phyloP scores from a whole-genome alignment of 352 stramenopile genomes.

The Blastocystis sp. region DNA sequence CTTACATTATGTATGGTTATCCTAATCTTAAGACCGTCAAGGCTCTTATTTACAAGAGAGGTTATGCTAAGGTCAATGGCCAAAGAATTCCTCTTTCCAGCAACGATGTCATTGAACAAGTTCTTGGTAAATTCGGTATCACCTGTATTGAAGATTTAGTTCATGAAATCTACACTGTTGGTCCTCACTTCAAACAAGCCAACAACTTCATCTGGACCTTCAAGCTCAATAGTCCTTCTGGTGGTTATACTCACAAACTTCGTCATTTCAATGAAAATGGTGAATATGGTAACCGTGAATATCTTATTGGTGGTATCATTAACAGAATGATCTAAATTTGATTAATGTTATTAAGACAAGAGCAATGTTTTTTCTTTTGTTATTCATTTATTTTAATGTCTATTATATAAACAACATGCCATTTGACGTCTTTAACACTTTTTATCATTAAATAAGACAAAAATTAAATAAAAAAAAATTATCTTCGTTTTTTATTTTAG shows the following conservation, averaged over 20 bases:
- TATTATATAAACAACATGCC: too few relatives aligned
- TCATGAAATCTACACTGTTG: constrained; percentile 94
- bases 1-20: constrained; percentile 66
- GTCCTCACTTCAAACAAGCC: constrained; percentile 91
- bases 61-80: constrained; percentile 88
- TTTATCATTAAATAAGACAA: too few relatives aligned
- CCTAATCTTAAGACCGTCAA: constrained; percentile 80
- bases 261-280: constrained; percentile 73
- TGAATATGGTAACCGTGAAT: constrained; percentile 68
- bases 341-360: too few relatives aligned
- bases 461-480: too few relatives aligned
- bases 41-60: constrained; percentile 95
- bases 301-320: constrained; percentile 77
- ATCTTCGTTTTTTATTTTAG: too few relatives aligned
- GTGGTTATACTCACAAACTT: constrained; percentile 75
- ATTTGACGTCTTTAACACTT: too few relatives aligned
- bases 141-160: constrained; percentile 96
- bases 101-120: constrained; percentile 85
- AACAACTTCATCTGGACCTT: constrained; percentile 99
- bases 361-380: too few relatives aligned
- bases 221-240: constrained; percentile 86
- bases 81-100: constrained; percentile 84
- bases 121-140: constrained; percentile 75
- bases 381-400: too few relatives aligned
- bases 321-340: constrained; percentile 74